A percentile compares a stretch with the other conserved stretches of the same genome.
Evolutionary conservation across 768 basidiomycete species (phyloP).

Genomic region (Agrocybe praecox): DNA sequence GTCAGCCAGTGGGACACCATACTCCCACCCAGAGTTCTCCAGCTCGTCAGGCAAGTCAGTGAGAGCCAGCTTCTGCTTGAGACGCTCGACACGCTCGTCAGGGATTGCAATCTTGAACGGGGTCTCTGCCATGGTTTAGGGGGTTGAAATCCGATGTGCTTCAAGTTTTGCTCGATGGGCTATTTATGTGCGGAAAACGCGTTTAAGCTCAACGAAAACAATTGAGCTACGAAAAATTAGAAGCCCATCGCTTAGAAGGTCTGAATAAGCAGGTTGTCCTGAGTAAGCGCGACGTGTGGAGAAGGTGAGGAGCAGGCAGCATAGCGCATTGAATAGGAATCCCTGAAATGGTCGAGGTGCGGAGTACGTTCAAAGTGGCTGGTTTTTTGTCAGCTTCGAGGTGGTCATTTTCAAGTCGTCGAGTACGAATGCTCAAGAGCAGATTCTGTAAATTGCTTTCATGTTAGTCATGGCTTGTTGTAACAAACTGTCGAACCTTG

Average conservation of each 20-base stretch:
- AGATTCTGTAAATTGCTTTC: too few relatives aligned
- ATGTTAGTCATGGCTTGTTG: too few relatives aligned
- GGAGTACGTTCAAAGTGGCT: too few relatives aligned
- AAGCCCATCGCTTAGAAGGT: background rate
- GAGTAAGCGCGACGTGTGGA: background rate
- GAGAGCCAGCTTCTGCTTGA: slow-evolving; percentile 49
- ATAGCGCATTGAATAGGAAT: background rate
- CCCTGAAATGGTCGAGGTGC: background rate
- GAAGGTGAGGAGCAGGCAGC: background rate
- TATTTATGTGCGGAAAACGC: background rate
- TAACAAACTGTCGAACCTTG: too few relatives aligned
- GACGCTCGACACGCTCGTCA: slow-evolving; percentile 38
- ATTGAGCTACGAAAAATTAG: background rate
- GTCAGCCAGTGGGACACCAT: slow-evolving; percentile 55
- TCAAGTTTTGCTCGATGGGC: background rate
- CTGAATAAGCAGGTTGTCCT: background rate
- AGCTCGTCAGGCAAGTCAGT: slow-evolving; percentile 61
- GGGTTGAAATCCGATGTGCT: background rate
- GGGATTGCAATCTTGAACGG: slow-evolving; percentile 52
- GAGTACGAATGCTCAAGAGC: too few relatives aligned
- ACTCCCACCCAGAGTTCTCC: slow-evolving; percentile 49
- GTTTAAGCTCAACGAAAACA: background rate
- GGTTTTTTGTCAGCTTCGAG: too few relatives aligned
- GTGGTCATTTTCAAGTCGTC: too few relatives aligned
- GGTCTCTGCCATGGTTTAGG: background rate